A percentile compares a stretch with the other conserved stretches of the same genome.
phyloP scores from a whole-genome alignment of 305 asterid species.

The Caryopteris hybrid region DNA sequence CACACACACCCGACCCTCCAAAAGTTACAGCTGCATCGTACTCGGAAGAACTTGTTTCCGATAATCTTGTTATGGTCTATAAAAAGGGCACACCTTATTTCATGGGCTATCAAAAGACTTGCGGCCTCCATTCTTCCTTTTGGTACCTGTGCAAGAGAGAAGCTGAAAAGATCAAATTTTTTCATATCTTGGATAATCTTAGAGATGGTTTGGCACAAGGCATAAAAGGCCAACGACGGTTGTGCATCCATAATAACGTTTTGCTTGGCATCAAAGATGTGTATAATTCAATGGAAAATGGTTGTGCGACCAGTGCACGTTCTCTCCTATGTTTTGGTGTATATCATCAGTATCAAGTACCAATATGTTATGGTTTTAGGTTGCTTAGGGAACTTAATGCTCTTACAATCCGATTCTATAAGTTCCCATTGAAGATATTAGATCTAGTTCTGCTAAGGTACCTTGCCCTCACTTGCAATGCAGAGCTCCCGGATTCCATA shows the following conservation, averaged over 20 bases:
- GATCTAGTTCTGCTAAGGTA: slow-evolving; percentile 9
- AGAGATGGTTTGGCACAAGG: not conserved
- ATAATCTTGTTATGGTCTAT: not conserved
- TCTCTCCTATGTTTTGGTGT: no score
- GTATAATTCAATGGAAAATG: not conserved
- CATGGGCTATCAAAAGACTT: not conserved
- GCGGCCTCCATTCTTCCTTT: not conserved
- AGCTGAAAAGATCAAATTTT: not conserved
- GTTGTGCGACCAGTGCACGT: not conserved
- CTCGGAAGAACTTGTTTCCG: not conserved
- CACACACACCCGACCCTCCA: not conserved
- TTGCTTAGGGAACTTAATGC: slow-evolving; percentile 13
- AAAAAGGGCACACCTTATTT: not conserved
- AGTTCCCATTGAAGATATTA: slow-evolving; percentile 8
- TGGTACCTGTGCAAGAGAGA: not conserved
- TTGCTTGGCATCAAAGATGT: not conserved
- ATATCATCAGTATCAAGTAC: not conserved
- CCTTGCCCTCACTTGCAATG: slow-evolving; percentile 8
- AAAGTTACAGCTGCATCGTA: not conserved
- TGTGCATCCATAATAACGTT: not conserved
- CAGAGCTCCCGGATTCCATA: slow-evolving; percentile 12
- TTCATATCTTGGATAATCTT: not conserved
- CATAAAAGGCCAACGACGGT: not conserved
- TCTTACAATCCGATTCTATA: slow-evolving; percentile 3
- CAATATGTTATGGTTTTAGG: not conserved